phyloP scores from a whole-genome alignment of 129 eudicot species.

The Mikania micrantha region DNA sequence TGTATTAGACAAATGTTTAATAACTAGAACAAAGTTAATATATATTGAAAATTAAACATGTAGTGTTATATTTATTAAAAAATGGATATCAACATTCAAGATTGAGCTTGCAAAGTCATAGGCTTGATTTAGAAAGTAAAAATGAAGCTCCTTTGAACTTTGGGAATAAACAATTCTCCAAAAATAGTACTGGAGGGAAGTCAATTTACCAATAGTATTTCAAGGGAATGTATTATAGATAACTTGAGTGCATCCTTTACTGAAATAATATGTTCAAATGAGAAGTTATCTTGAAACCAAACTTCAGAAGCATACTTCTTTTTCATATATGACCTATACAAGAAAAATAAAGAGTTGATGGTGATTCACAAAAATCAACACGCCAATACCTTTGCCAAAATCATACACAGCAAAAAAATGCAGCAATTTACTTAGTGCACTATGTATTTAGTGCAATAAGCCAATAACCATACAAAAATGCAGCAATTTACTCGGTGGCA shows the following conservation, averaged over 20 bases:
- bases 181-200: background rate
- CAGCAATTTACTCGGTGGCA: background rate
- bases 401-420: background rate
- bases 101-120: constrained; percentile 16
- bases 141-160: background rate
- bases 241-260: constrained; percentile 68
- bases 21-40: background rate
- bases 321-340: constrained; percentile 55
- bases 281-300: constrained; percentile 60
- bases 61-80: background rate
- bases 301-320: constrained; percentile 59
- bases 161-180: background rate
- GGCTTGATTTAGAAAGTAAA: background rate
- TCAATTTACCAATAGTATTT: constrained; percentile 58
- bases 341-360: background rate
- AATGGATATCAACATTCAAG: background rate
- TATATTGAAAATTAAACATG: background rate
- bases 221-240: constrained; percentile 51
- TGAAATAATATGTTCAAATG: constrained; percentile 38
- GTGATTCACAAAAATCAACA: background rate
- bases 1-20: background rate
- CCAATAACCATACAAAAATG: background rate
- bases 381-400: background rate
- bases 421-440: too few species aligned
- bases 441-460: background rate